Evolutionary conservation across 352 stramenopile genomes (phyloP).

Genomic region (Phytophthora europaea): DNA sequence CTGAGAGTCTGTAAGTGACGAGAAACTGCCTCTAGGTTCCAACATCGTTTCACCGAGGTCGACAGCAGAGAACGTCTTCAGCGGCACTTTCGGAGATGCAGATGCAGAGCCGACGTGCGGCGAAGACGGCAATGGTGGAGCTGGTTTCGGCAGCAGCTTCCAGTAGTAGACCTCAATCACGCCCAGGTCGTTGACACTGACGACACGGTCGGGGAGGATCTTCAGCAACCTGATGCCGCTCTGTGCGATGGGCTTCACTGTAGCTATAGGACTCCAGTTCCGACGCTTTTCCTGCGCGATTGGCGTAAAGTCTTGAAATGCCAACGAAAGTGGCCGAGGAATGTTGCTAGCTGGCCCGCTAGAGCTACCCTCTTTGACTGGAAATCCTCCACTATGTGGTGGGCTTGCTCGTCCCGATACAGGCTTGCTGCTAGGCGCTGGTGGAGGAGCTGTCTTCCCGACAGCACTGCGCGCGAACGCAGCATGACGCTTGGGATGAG

Average conservation of each 20-base stretch:
- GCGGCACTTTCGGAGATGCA: slow-evolving; percentile 21
- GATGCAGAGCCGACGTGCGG: slow-evolving; percentile 11
- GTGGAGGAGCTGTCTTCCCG: slow-evolving; percentile 17
- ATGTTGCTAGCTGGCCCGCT: slow-evolving; percentile 37
- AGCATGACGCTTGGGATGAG: slow-evolving; percentile 77
- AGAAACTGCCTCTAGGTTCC: slow-evolving; percentile 20
- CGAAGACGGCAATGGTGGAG: slow-evolving; percentile 17
- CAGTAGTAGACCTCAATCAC: slow-evolving; percentile 91
- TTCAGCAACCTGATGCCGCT: slow-evolving; percentile 73
- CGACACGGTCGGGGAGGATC: slow-evolving; percentile 78
- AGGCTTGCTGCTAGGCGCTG: slow-evolving; percentile 12
- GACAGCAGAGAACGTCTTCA: slow-evolving; percentile 26
- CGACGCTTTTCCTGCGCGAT: slow-evolving; percentile 65
- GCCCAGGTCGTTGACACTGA: slow-evolving; percentile 86
- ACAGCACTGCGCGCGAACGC: slow-evolving; percentile 38
- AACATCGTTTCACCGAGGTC: slow-evolving; percentile 19
- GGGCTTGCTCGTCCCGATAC: slow-evolving; percentile 28
- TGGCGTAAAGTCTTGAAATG: slow-evolving; percentile 70
- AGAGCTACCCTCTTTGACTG: slow-evolving; percentile 11
- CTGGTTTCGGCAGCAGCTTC: slow-evolving; percentile 76
- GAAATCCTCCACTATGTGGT: slow-evolving; percentile 12
- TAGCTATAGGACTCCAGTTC: slow-evolving; percentile 69
- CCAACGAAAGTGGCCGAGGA: slow-evolving; percentile 62
- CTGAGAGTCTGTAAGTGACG: slow-evolving; percentile 16
- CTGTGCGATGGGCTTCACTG: slow-evolving; percentile 66